A percentile compares a stretch with the other conserved stretches of the same genome.
These are phyloP conservation scores for Pichia sporocuriosa DNA, from an alignment of 805 yeast genomes.

Conservation along the genomic window DNA sequence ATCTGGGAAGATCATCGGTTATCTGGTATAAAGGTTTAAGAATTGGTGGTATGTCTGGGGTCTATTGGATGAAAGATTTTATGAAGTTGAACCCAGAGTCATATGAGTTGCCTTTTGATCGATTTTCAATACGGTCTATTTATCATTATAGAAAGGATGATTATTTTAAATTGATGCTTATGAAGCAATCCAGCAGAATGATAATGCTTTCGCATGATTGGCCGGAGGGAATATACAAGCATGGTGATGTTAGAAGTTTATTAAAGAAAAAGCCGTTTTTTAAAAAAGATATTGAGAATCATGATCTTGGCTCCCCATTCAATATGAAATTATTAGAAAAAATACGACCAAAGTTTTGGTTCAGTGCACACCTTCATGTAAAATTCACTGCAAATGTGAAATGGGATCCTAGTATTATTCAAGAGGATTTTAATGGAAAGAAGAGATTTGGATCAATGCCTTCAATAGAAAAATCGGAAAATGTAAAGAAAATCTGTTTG, in stretches of 20 bases:
- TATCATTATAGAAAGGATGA: conserved; percentile 72
- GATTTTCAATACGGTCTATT: conserved; percentile 44
- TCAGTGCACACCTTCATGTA: conserved; percentile 85
- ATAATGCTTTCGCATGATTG: conserved; percentile 83
- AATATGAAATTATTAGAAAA: conserved; percentile 46
- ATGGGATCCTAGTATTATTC: not conserved
- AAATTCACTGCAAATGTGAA: conserved; percentile 45
- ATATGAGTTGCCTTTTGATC: conserved; percentile 39
- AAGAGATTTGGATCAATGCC: not conserved
- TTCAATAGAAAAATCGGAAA: conserved; percentile 13
- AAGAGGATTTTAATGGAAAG: not conserved
- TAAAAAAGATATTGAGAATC: conserved; percentile 49
- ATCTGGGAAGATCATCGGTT: conserved; percentile 70
- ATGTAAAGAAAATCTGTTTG: conserved; percentile 9
- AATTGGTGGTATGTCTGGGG: conserved; percentile 82
- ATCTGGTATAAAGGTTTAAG: conserved; percentile 69
- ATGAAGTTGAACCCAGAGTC: conserved; percentile 34
- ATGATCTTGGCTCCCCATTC: conserved; percentile 67
- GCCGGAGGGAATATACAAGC: conserved; percentile 73
- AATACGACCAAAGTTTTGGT: conserved; percentile 69
- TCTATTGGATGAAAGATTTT: conserved; percentile 52
- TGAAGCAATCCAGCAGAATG: conserved; percentile 33
- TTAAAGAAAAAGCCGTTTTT: conserved; percentile 62
- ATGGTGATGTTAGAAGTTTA: conserved; percentile 52
- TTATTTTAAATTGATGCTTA: conserved; percentile 46